These are phyloP conservation scores for Fusarium tupiense DNA, from an alignment of 2,329 filamentous ascomycete species.

Conservation along the genomic window DNA sequence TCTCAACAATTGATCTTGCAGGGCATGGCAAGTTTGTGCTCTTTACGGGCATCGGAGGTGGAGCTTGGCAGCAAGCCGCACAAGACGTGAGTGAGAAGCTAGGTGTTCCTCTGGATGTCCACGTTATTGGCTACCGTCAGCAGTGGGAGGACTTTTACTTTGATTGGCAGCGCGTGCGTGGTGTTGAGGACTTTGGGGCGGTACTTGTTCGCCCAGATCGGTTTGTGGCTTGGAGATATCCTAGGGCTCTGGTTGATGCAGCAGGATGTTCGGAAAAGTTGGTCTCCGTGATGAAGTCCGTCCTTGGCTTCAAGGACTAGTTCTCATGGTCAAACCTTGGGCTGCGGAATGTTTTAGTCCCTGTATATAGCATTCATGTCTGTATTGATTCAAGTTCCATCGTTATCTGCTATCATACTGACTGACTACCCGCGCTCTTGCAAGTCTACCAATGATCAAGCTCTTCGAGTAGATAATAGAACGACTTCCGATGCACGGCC, in stretches of 20 bases:
- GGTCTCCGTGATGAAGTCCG: neutral
- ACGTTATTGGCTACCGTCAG: neutral
- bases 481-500: neutral
- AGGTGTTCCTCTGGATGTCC: neutral
- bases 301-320: neutral
- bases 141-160: neutral
- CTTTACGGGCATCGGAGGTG: neutral
- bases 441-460: fast-evolving
- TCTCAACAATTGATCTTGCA: neutral
- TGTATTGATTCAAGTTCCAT: neutral
- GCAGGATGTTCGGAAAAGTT: neutral
- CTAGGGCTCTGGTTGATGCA: neutral
- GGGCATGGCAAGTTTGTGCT: neutral
- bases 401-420: neutral
- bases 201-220: neutral
- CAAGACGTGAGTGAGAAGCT: neutral
- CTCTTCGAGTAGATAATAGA: neutral
- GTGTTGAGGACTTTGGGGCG: neutral
- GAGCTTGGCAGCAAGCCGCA: neutral
- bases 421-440: fast-evolving
- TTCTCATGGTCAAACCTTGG: too few relatives aligned
- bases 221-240: neutral
- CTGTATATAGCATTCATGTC: neutral
- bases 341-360: too few relatives aligned
- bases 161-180: neutral